Evolutionary conservation across 1,284 basidiomycete species (phyloP).

Genomic region (Neolentinus lepideus): DNA sequence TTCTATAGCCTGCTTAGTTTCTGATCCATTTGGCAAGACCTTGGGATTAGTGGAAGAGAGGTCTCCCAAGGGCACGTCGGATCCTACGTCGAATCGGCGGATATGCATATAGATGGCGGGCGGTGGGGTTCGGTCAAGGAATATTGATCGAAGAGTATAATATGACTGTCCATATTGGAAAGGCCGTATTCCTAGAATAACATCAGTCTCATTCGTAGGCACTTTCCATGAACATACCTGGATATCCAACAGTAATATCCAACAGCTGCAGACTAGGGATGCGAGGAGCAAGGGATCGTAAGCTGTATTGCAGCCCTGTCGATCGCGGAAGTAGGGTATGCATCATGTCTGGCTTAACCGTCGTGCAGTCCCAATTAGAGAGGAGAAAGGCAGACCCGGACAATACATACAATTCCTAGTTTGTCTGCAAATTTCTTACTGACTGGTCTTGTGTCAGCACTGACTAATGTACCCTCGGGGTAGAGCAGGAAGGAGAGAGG

Average conservation of each 20-base stretch:
- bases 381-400: constrained; percentile 4
- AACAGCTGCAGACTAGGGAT: constrained; percentile 76
- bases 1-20: constrained; percentile 30
- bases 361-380: constrained; percentile 3
- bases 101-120: constrained; percentile 86
- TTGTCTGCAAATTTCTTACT: constrained; percentile 83
- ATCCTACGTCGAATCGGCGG: constrained; percentile 62
- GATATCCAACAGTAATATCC: constrained; percentile 89
- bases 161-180: constrained; percentile 75
- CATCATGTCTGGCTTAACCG: constrained; percentile 63
- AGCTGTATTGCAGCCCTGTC: constrained; percentile 82
- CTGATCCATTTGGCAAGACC: constrained; percentile 21
- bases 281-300: constrained; percentile 75
- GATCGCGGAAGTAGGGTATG: constrained; percentile 85
- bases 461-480: constrained; percentile 90
- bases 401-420: constrained; percentile 62
- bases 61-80: constrained; percentile 62
- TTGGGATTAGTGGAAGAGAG: constrained; percentile 30
- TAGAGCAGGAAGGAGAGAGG: constrained; percentile 84
- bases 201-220: background rate
- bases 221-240: constrained; percentile 41
- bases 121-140: constrained; percentile 77
- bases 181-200: constrained; percentile 52
- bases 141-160: constrained; percentile 87
- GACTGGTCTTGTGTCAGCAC: constrained; percentile 73